Percentiles rank a stretch among this genome's conserved stretches.
phyloP scores from a whole-genome alignment of 2,329 filamentous ascomycete species.

The Pyrenophora tritici-repentis region DNA sequence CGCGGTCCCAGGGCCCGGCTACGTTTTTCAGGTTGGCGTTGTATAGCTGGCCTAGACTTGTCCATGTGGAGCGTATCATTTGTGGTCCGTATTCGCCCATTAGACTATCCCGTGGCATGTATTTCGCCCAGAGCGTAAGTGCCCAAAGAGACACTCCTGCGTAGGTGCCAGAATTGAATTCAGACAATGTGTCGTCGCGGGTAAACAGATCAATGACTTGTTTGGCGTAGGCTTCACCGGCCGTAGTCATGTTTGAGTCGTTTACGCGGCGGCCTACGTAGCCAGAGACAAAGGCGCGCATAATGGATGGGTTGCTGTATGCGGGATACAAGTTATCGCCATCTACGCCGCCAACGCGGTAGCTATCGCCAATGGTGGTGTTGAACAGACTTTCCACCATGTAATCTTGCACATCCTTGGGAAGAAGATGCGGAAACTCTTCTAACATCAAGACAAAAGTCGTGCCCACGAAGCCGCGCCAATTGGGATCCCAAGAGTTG shows the following conservation, averaged over 20 bases:
- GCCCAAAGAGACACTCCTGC: slow-evolving; percentile 65
- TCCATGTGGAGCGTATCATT: slow-evolving; percentile 62
- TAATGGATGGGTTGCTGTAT: slow-evolving; percentile 65
- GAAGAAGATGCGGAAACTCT: slow-evolving; percentile 59
- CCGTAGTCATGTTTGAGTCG: slow-evolving; percentile 63
- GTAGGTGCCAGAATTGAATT: slow-evolving; percentile 68
- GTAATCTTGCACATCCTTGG: slow-evolving; percentile 45
- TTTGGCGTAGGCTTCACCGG: slow-evolving; percentile 62
- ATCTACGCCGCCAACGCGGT: slow-evolving; percentile 64
- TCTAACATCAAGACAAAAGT: slow-evolving; percentile 64
- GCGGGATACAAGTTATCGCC: slow-evolving; percentile 66
- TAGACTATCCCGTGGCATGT: slow-evolving; percentile 59
- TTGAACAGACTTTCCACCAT: slow-evolving; percentile 62
- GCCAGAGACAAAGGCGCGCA: slow-evolving; percentile 65
- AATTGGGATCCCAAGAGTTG: slow-evolving; percentile 66
- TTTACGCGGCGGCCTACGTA: slow-evolving; percentile 62
- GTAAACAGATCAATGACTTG: slow-evolving; percentile 63
- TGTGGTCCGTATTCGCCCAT: slow-evolving; percentile 58
- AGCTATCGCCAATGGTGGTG: slow-evolving; percentile 63
- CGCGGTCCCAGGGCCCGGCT: slow-evolving; percentile 67
- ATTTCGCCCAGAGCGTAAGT: slow-evolving; percentile 64
- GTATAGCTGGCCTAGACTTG: slow-evolving; percentile 58
- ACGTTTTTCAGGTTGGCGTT: slow-evolving; percentile 64
- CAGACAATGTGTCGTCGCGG: slow-evolving; percentile 61
- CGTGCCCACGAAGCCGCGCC: slow-evolving; percentile 66